Evolutionary conservation across 805 yeast genomes (phyloP).

Genomic region (Dipodascopsis tothii): DNA sequence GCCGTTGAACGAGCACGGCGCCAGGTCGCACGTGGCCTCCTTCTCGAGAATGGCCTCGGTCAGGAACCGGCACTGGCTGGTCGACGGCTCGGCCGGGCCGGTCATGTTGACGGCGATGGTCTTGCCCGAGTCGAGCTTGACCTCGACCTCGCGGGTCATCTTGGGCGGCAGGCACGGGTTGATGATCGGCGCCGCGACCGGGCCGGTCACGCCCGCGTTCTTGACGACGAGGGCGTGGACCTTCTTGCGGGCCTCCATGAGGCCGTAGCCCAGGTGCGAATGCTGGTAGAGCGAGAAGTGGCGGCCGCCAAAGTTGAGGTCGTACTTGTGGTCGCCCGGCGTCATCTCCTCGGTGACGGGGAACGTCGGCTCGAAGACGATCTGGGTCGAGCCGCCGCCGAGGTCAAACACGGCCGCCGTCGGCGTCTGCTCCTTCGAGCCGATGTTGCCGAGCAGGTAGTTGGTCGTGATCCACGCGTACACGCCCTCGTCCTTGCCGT

Average conservation of each 20-base stretch:
- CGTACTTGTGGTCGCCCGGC: slow-evolving; percentile 84
- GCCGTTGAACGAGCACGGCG: slow-evolving; percentile 95
- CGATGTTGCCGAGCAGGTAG: slow-evolving; percentile 88
- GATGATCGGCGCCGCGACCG: slow-evolving; percentile 33
- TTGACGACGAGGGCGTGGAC: slow-evolving; percentile 61
- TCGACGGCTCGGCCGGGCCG: slow-evolving; percentile 58
- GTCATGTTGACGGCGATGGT: slow-evolving; percentile 50
- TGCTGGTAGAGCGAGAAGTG: slow-evolving; percentile 80
- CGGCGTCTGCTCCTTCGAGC: slow-evolving; percentile 59
- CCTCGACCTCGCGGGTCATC: slow-evolving; percentile 48
- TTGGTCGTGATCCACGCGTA: slow-evolving; percentile 98
- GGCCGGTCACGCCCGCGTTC: slow-evolving; percentile 24
- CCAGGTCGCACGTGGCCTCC: slow-evolving; percentile 62
- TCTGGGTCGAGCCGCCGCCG: slow-evolving; percentile 98
- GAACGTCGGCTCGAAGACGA: slow-evolving; percentile 92
- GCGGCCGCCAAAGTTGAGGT: slow-evolving; percentile 70
- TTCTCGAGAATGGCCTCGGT: slow-evolving; percentile 80
- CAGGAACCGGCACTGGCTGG: slow-evolving; percentile 77
- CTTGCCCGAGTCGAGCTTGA: slow-evolving; percentile 36
- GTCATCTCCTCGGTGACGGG: slow-evolving; percentile 47
- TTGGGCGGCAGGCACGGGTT: slow-evolving; percentile 91
- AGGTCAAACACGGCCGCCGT: slow-evolving; percentile 96
- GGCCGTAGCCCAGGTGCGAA: slow-evolving; percentile 92
- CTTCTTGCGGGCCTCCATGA: slow-evolving; percentile 86
- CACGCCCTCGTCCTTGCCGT: slow-evolving; percentile 95